A percentile compares a stretch with the other conserved stretches of the same genome.
phyloP scores from a whole-genome alignment of 305 asterid species.

The Solanum hybrid region DNA sequence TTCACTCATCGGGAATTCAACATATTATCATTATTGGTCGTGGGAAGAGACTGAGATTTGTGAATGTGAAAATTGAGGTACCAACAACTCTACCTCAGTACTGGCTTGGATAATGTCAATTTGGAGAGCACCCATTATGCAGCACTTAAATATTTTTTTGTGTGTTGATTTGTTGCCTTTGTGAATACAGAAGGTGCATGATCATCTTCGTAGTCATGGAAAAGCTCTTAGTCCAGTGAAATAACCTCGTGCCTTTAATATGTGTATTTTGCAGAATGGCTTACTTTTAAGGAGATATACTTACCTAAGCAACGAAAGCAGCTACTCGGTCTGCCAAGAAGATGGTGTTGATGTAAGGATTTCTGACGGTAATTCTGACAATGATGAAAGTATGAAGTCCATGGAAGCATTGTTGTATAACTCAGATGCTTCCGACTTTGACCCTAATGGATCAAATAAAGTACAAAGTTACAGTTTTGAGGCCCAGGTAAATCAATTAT shows the following conservation, averaged over 20 bases:
- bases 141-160: neutral
- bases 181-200: neutral
- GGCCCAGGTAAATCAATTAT: slow-evolving; percentile 55
- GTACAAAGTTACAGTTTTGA: slow-evolving; percentile 85
- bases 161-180: neutral
- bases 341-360: slow-evolving; percentile 79
- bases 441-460: slow-evolving; percentile 42
- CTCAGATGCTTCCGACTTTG: slow-evolving; percentile 40
- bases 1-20: slow-evolving; percentile 32
- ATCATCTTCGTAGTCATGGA: neutral
- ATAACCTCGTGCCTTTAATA: slow-evolving; percentile 14
- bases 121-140: neutral
- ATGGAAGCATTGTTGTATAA: slow-evolving; percentile 33
- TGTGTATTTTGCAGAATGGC: slow-evolving; percentile 58
- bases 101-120: neutral
- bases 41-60: slow-evolving; percentile 81
- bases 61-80: slow-evolving; percentile 93
- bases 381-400: slow-evolving; percentile 29
- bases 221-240: neutral
- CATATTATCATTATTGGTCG: slow-evolving; percentile 87
- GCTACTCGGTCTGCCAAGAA: slow-evolving; percentile 64
- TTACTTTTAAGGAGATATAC: slow-evolving; percentile 64
- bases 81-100: neutral
- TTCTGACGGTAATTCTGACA: slow-evolving; percentile 36
- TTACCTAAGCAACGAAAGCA: slow-evolving; percentile 83